Conservation (phyloP, 139 green algal genomes). For the Chlorella sp. region DNA sequence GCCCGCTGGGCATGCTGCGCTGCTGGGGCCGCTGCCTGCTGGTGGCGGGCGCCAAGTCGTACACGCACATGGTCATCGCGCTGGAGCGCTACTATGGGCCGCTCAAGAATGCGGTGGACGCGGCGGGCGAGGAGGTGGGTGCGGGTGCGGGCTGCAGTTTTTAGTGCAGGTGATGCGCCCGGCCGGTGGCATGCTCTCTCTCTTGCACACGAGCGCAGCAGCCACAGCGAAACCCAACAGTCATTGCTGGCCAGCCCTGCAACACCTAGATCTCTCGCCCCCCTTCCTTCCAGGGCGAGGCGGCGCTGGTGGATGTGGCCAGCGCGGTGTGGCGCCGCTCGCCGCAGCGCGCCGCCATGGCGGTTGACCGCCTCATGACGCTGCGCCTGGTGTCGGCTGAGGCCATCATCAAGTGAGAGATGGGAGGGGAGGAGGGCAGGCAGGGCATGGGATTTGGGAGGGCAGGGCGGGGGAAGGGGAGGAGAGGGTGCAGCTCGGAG, state of each 20-base stretch:
- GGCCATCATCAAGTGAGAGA: constrained; percentile 34
- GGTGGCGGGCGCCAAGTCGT: constrained; percentile 79
- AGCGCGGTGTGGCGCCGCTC: constrained; percentile 39
- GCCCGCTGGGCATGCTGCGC: constrained; percentile 34
- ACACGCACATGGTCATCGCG: constrained; percentile 81
- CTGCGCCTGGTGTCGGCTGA: constrained; percentile 56
- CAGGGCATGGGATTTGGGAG: too few relatives aligned
- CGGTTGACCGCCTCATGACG: constrained; percentile 69
- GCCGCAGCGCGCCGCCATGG: constrained; percentile 62
- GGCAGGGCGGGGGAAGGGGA: too few relatives aligned
- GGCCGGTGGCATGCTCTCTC: neutral
- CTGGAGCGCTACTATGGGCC: constrained; percentile 79
- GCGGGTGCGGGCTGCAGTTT: neutral
- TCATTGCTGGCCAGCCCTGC: neutral
- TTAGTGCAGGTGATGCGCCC: too few relatives aligned
- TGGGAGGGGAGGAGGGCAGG: too few relatives aligned
- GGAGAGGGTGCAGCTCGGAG: too few relatives aligned
- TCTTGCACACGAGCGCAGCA: neutral
- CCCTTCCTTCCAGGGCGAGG: constrained; percentile 32
- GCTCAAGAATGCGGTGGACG: constrained; percentile 49
- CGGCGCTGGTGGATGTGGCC: constrained; percentile 40
- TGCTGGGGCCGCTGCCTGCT: constrained; percentile 72
- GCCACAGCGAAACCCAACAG: neutral
- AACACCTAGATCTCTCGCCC: neutral
- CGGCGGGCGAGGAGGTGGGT: constrained; percentile 34